Base-by-base conservation (phyloP, 225 moss, liverwort and hornwort species). In the Marchantia paleacea region DNA sequence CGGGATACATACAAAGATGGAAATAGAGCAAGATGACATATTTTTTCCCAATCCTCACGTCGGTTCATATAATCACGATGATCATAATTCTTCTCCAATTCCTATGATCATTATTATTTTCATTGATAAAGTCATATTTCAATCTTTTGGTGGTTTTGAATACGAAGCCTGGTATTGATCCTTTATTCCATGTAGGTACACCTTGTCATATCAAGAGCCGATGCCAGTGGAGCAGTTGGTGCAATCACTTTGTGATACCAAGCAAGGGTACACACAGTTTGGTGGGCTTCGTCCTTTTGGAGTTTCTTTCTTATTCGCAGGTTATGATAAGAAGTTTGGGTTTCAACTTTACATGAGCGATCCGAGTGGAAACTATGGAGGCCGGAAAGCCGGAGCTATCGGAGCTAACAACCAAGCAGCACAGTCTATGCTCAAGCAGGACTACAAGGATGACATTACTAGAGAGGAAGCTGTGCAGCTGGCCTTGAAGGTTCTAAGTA, bases 261-360 rank as follows among this genome's bases (percentile, higher is more conserved):
- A 91, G 76, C 91, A 91, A 84, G 89, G 91, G 53, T 93, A 93
- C 24, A 93, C 93, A 0, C 91, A 93, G 73, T 93, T 85, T 52
- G 91, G 91, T 78, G 86, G 93, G 67, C 90, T 93, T 6, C 91
- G 91, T 7, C 93, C 93, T 58, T 93, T 93, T 54, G 93, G 93
- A 70, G 93, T 93, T 54, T 93, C 93, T 52, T 93, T 93, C 80
- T 78, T 91, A 22, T 93, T 93, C 60, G 93, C 93, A 30, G 93
- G 93, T 39, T 93, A 93, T 73, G 93, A 93, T 82, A 93, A 75
- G 78, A 91, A 93, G 78, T 93, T 93, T 55, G 93, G 93, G 3
- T 93, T 93, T 53, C 93, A 93, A 81, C 87, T 93, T 49, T 93
- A 93, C 73, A 91, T 93, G 93, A 91, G 91, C 78, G 93, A 93